Evolutionary conservation across 2,329 filamentous ascomycete species (phyloP).

Genomic region (Botryotinia narcissicola): DNA sequence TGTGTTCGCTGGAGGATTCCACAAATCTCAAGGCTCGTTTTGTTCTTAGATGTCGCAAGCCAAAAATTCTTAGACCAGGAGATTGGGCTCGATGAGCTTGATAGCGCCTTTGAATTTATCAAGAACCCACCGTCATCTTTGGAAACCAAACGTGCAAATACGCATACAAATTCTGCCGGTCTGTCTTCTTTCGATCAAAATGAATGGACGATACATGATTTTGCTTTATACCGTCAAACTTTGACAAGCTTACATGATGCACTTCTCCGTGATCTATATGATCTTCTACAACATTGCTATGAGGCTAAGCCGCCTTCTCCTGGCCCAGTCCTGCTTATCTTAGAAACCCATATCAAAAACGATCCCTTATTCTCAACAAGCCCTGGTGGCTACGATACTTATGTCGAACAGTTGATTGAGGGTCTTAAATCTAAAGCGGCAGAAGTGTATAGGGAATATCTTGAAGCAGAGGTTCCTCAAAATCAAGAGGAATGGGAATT

Average conservation of each 20-base stretch:
- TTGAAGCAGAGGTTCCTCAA: constrained; percentile 77
- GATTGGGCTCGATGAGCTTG: constrained; percentile 75
- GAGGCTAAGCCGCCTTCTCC: constrained; percentile 82
- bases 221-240: constrained; percentile 69
- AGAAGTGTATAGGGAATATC: constrained; percentile 74
- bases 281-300: constrained; percentile 83
- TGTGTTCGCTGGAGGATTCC: constrained; percentile 87
- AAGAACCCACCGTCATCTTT: constrained; percentile 63
- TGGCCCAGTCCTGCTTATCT: constrained; percentile 71
- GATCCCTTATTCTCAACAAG: constrained; percentile 74
- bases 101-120: constrained; percentile 76
- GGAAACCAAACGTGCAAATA: constrained; percentile 52
- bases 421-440: constrained; percentile 72
- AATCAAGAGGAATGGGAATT: constrained; percentile 86
- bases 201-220: constrained; percentile 68
- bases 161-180: constrained; percentile 41
- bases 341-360: constrained; percentile 77
- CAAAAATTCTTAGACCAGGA: constrained; percentile 85
- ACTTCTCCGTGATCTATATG: constrained; percentile 81
- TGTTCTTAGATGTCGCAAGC: constrained; percentile 80
- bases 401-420: constrained; percentile 67
- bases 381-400: constrained; percentile 68
- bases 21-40: constrained; percentile 72
- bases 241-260: constrained; percentile 75
- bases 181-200: constrained; percentile 57